Conservation (phyloP, 192 early-diverging fungal species). For the Backusella circina region DNA sequence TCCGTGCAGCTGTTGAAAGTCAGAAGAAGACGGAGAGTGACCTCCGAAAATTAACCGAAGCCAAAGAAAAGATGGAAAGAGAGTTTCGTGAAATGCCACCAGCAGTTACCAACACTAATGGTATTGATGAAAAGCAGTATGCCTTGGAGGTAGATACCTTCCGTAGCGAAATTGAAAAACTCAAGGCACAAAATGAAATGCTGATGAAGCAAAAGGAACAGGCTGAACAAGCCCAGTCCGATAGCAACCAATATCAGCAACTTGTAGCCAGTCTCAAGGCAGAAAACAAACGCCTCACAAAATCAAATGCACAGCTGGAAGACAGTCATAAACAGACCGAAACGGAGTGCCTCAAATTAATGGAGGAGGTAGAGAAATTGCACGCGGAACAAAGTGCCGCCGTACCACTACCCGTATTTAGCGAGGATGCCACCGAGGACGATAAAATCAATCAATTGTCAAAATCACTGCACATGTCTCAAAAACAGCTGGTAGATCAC, state of each 20-base stretch:
- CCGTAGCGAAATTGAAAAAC: constrained; percentile 43
- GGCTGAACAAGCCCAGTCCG: constrained; percentile 4
- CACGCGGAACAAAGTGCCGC: constrained; percentile 41
- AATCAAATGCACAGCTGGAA: constrained; percentile 49
- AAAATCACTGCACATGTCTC: constrained; percentile 36
- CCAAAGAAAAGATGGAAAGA: constrained; percentile 29
- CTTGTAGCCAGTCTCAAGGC: constrained; percentile 41
- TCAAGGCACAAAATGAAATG: constrained; percentile 40
- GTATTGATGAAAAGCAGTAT: constrained; percentile 21
- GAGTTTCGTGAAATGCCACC: constrained; percentile 9
- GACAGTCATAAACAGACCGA: constrained; percentile 67
- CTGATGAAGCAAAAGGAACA: constrained; percentile 31
- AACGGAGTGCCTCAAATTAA: constrained; percentile 66
- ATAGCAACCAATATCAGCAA: constrained; percentile 21
- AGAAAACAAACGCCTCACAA: constrained; percentile 51
- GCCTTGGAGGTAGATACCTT: constrained; percentile 20
- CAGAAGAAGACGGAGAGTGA: constrained; percentile 33
- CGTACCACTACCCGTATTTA: neutral
- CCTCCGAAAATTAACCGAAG: constrained; percentile 6
- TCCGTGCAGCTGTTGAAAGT: constrained; percentile 14
- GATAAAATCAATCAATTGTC: constrained; percentile 34
- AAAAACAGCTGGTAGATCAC: constrained; percentile 46
- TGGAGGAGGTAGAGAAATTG: constrained; percentile 74
- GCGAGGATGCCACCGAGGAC: neutral
- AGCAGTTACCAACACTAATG: neutral